Evolutionary conservation across 2,329 filamentous ascomycete genomes (phyloP).

Genomic region (Lasiodiplodia sp.): DNA sequence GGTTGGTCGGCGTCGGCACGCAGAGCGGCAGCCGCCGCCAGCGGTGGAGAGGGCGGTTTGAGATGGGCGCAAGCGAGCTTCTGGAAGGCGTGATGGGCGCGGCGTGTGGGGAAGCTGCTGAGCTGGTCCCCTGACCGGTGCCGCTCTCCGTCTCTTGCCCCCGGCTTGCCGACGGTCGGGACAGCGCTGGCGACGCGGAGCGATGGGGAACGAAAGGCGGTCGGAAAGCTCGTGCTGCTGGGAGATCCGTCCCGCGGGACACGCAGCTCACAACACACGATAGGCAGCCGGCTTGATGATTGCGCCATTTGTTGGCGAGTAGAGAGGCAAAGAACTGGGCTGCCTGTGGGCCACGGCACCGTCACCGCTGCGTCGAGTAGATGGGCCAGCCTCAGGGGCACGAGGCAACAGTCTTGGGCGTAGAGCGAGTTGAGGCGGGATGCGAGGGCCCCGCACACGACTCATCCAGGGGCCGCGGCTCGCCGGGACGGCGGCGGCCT

Average conservation of each 20-base stretch:
- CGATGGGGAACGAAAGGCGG: constrained; percentile 20
- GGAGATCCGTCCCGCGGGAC: constrained; percentile 12
- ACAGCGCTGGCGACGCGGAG: constrained; percentile 6
- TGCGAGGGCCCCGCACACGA: constrained; percentile 2
- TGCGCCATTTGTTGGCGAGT: constrained; percentile 28
- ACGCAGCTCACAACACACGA: constrained; percentile 13
- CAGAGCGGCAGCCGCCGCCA: not conserved
- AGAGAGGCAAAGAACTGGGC: constrained; percentile 20
- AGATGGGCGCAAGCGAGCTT: constrained; percentile 20
- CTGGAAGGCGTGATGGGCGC: constrained; percentile 14
- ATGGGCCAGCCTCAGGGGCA: constrained; percentile 8
- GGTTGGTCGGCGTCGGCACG: too few species aligned
- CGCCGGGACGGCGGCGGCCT: constrained; percentile 23
- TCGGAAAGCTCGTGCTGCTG: constrained; percentile 11
- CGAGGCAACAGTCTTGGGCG: constrained; percentile 19
- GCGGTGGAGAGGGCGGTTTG: constrained; percentile 6
- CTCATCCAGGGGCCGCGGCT: constrained; percentile 24
- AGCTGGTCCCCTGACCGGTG: constrained; percentile 16
- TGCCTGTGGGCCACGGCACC: constrained; percentile 18
- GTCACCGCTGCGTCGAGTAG: constrained; percentile 25
- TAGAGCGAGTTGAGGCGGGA: not conserved
- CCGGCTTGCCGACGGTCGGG: not conserved
- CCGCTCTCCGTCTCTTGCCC: not conserved
- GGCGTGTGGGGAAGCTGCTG: constrained; percentile 20
- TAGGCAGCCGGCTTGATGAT: constrained; percentile 22